Evolutionary conservation across 306 rosid species (phyloP).

Genomic region (Arachis hypogaea): DNA sequence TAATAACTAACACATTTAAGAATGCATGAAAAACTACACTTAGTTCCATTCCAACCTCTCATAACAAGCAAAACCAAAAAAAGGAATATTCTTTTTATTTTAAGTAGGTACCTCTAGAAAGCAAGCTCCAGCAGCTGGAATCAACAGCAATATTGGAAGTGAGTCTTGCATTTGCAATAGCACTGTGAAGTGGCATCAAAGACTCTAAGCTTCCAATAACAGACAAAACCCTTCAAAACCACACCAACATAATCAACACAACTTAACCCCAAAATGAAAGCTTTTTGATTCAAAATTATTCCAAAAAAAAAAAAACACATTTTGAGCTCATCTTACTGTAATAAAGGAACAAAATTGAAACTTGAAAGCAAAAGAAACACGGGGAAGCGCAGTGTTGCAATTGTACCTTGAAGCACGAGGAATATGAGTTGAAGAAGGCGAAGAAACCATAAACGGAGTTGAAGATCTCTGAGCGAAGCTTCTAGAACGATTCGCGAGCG

Average conservation of each 20-base stretch:
- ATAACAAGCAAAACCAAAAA: too few species aligned
- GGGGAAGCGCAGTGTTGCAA: not conserved
- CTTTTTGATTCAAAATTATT: not conserved
- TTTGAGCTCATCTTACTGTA: not conserved
- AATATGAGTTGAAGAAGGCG: constrained; percentile 49
- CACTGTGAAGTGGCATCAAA: constrained; percentile 85
- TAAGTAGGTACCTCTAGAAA: constrained; percentile 71
- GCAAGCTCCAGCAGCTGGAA: constrained; percentile 81
- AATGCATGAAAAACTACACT: not conserved
- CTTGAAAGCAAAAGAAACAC: not conserved
- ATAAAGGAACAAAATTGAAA: too few species aligned
- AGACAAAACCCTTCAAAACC: constrained; percentile 55
- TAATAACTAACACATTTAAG: too few species aligned
- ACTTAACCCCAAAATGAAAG: not conserved
- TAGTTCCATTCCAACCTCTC: too few species aligned
- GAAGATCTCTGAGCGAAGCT: constrained; percentile 44
- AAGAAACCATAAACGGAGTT: constrained; percentile 42
- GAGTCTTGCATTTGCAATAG: constrained; percentile 84
- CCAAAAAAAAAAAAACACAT: not conserved
- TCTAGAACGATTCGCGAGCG: constrained; percentile 58
- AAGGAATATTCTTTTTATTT: too few species aligned
- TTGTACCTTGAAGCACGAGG: constrained; percentile 64
- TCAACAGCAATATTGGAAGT: constrained; percentile 76
- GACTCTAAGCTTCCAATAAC: constrained; percentile 71
- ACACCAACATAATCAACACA: too few species aligned